Evolutionary conservation across 768 basidiomycete species (phyloP).

Genomic region (Tubosaeta sp.): DNA sequence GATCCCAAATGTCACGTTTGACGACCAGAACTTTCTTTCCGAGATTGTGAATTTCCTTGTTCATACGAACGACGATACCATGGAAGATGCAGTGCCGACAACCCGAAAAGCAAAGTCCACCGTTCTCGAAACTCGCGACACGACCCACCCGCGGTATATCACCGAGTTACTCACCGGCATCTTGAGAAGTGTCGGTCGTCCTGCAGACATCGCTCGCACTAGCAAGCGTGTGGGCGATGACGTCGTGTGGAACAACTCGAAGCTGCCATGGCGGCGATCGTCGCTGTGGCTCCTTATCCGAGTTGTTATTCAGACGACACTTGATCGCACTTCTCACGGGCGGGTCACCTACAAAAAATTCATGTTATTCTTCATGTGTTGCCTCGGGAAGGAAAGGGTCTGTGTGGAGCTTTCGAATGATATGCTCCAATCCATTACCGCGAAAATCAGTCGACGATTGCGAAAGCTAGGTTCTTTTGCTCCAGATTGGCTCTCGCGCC

Average conservation of each 20-base stretch:
- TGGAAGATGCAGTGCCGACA: conserved; percentile 31
- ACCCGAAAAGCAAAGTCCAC: conserved; percentile 34
- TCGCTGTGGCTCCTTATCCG: conserved; percentile 48
- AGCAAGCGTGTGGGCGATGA: conserved; percentile 46
- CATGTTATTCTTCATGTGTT: conserved; percentile 28
- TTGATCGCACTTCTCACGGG: conserved; percentile 15
- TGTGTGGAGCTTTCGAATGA: conserved; percentile 23
- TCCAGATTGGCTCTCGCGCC: conserved; percentile 11
- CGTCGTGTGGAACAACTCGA: conserved; percentile 37
- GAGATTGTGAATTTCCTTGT: conserved; percentile 24
- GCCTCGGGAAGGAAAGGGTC: conserved; percentile 4
- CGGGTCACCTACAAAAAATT: conserved; percentile 30
- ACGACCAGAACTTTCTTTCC: conserved; percentile 26
- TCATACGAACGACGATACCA: conserved; percentile 19
- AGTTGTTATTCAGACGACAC: conserved; percentile 40
- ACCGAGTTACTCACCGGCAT: conserved; percentile 43
- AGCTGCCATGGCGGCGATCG: conserved; percentile 46
- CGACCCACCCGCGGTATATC: conserved; percentile 41
- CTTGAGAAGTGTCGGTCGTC: conserved; percentile 34
- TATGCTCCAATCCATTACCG: conserved; percentile 34
- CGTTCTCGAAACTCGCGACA: conserved; percentile 36
- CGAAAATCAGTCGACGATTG: conserved; percentile 37
- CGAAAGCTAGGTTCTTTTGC: conserved; percentile 30
- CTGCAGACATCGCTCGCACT: conserved; percentile 27
- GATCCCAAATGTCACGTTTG: conserved; percentile 27